These are phyloP conservation scores for Trichoderma gracile DNA, from an alignment of 2,329 filamentous ascomycete genomes.

Conservation along the genomic window DNA sequence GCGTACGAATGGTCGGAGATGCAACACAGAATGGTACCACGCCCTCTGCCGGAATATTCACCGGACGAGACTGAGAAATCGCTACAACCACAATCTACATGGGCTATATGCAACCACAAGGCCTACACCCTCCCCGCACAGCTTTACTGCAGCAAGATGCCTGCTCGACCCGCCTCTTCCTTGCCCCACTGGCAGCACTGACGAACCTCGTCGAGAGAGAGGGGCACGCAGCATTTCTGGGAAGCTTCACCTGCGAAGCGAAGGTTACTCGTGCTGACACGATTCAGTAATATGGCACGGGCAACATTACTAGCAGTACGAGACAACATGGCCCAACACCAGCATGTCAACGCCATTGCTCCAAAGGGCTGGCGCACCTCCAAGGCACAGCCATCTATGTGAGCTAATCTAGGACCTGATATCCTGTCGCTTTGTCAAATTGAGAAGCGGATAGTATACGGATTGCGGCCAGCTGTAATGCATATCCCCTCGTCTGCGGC, in stretches of 20 bases:
- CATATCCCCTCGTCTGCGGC: neutral
- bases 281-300: neutral
- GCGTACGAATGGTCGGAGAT: constrained; percentile 6
- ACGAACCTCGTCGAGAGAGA: constrained; percentile 11
- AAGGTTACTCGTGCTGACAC: constrained; percentile 3
- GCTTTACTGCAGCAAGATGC: constrained; percentile 5
- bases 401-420: neutral
- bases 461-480: constrained; percentile 1
- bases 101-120: neutral
- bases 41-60: constrained; percentile 8
- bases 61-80: neutral
- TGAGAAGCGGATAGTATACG: constrained; percentile 4
- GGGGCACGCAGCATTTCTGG: constrained; percentile 18
- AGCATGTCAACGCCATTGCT: neutral
- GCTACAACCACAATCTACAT: too few relatives aligned
- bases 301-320: neutral
- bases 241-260: constrained; percentile 5
- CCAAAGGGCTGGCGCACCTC: neutral
- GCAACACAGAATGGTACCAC: constrained; percentile 4
- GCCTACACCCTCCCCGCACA: constrained; percentile 16
- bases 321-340: neutral
- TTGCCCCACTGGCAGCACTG: constrained; percentile 3
- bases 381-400: neutral
- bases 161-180: constrained; percentile 1
- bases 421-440: neutral